These are phyloP conservation scores for Saccharomyces pastorianus DNA, from an alignment of 1,139 yeast species.

Conservation along the genomic window DNA sequence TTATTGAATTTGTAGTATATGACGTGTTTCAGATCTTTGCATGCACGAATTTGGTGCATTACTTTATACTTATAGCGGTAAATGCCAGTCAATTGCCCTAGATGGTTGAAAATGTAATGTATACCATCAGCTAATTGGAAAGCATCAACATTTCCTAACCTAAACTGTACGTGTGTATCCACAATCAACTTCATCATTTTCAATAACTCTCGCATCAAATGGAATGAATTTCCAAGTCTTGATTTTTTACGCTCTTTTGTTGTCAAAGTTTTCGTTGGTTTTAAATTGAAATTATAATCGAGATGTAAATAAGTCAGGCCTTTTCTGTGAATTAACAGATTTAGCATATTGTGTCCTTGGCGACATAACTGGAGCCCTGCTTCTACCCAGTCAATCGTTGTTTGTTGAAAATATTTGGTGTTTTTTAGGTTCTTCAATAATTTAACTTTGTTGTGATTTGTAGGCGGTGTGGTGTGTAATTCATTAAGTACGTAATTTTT, in stretches of 20 bases:
- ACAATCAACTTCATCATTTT: constrained; percentile 76
- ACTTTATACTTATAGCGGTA: constrained; percentile 94
- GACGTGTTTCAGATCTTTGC: constrained; percentile 90
- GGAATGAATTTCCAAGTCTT: constrained; percentile 94
- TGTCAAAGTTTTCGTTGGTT: constrained; percentile 92
- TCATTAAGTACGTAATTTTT: constrained; percentile 70
- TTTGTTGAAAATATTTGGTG: constrained; percentile 85
- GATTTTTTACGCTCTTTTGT: constrained; percentile 95
- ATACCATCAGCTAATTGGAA: constrained; percentile 93
- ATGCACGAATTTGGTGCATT: constrained; percentile 95
- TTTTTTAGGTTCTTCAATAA: constrained; percentile 60
- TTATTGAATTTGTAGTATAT: constrained; percentile 77
- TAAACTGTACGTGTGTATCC: constrained; percentile 86
- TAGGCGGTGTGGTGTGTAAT: constrained; percentile 41
- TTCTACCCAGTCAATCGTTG: constrained; percentile 95
- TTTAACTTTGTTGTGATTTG: constrained; percentile 43
- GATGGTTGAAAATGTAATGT: constrained; percentile 79
- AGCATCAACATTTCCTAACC: constrained; percentile 87
- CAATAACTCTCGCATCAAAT: constrained; percentile 79
- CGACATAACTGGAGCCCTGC: constrained; percentile 90
- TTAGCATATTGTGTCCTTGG: constrained; percentile 92
- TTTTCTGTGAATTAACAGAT: constrained; percentile 77
- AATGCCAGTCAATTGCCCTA: constrained; percentile 94
- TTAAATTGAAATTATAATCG: constrained; percentile 90
- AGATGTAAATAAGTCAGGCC: constrained; percentile 89